Percentiles rank a stretch among this genome's conserved stretches.
Conservation (phyloP, 306 rosid genomes). For the Cyclanthera cordifolia region DNA sequence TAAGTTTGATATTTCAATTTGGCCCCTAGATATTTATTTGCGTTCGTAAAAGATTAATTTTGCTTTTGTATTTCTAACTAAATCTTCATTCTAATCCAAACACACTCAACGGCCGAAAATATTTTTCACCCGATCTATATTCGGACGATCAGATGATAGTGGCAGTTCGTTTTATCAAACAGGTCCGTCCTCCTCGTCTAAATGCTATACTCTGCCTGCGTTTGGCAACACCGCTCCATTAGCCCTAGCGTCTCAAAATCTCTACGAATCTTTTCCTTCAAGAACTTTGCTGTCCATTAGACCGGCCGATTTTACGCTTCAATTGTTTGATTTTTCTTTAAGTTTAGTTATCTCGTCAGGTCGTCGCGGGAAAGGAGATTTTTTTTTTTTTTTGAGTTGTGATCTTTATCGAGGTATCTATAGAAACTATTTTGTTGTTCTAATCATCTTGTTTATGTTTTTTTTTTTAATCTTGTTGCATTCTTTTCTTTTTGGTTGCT, state of each 20-base stretch:
- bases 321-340: background rate
- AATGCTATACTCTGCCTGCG: background rate
- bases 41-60: too few species aligned
- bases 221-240: background rate
- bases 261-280: background rate
- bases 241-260: constrained; percentile 9
- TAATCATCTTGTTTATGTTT: background rate
- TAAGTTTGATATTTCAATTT: too few species aligned
- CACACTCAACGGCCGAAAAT: too few species aligned
- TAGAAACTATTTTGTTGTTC: background rate
- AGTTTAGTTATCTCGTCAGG: background rate
- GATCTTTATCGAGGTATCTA: background rate
- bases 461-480: background rate
- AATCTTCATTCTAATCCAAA: too few species aligned
- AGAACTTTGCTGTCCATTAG: background rate
- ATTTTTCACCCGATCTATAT: too few species aligned
- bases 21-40: too few species aligned
- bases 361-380: background rate
- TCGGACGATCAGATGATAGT: background rate
- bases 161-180: background rate
- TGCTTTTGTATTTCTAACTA: too few species aligned
- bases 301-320: background rate
- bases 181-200: background rate
- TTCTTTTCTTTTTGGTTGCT: background rate
- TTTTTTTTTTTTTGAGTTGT: too few species aligned